Conservation (phyloP, 2,329 filamentous ascomycete genomes). For the Parascedosporium putredinis region DNA sequence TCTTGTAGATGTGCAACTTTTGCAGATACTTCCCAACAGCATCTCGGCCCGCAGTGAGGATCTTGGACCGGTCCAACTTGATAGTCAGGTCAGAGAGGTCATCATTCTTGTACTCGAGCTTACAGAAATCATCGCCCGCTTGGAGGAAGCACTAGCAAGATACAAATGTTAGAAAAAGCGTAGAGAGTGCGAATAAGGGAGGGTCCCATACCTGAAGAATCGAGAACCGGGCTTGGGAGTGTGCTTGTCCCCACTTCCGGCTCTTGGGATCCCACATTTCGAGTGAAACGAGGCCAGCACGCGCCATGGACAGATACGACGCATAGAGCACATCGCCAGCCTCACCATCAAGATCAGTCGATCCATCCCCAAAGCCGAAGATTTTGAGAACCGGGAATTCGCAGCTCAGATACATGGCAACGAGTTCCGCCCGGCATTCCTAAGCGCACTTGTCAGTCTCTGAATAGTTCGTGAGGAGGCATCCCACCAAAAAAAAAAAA, state of each 20-base stretch:
- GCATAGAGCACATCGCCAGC: constrained; percentile 83
- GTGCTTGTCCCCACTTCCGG: constrained; percentile 84
- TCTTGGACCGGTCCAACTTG: constrained; percentile 74
- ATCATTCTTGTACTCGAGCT: constrained; percentile 61
- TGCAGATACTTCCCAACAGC: constrained; percentile 81
- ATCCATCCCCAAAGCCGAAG: constrained; percentile 81
- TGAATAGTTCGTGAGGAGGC: too few relatives aligned
- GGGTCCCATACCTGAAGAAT: constrained; percentile 50
- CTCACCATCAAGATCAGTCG: constrained; percentile 57
- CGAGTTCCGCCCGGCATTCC: constrained; percentile 75
- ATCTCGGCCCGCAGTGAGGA: constrained; percentile 69
- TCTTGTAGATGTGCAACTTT: constrained; percentile 87
- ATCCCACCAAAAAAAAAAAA: too few relatives aligned
- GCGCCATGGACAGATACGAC: constrained; percentile 86
- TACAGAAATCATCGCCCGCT: constrained; percentile 79
- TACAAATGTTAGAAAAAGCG: constrained; percentile 1
- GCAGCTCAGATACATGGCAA: constrained; percentile 83
- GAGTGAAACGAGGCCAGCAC: constrained; percentile 76
- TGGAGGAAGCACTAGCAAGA: constrained; percentile 58
- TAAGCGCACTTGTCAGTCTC: neutral
- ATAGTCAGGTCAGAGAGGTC: constrained; percentile 76
- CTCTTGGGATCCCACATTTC: constrained; percentile 93
- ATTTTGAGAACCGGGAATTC: constrained; percentile 83
- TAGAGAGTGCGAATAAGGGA: neutral
- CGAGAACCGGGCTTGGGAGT: constrained; percentile 84